Evolutionary conservation across 495 filamentous ascomycete genomes (phyloP), one percentile per base, ranked within the genome.

Genomic region (Aspergillus conjunctus): DNA sequence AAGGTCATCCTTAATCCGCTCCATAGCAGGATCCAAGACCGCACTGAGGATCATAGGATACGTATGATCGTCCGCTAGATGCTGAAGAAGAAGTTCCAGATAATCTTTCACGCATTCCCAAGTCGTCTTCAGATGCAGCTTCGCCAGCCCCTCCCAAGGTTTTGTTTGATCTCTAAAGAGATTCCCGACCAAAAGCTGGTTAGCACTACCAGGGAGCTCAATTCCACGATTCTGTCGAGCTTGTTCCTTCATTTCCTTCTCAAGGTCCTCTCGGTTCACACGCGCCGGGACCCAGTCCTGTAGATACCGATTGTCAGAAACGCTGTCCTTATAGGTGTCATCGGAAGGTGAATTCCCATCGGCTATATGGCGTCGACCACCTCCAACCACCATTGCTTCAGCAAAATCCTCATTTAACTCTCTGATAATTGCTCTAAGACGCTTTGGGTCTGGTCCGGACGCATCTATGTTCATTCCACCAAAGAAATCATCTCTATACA

Each of bases 391-490:
- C 60, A 91, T 81, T 0, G 78, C 66, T 11, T 80, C 70, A 0
- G 83, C 79, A 53, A 91, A 91, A 0, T 75, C 68, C n/a, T 69
- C 67, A 57, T 84, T 85, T 18, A 83, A 63, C 33, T 85, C 79
- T 39, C 88, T 84, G 20, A 89, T 71, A 0, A 83, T 68, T 0
- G 88, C 86, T 10, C 89, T 81, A 8, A 91, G 71, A 10, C 85
- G 82, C 57, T 84, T 81, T 41, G 51, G 39, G 15, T 69, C 44
- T n/a, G 45, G 18, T 11, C 21, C 52, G 3, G 31, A 3, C 7
- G 9, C 22, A 14, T 51, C 7, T 6, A 53, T 18, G 6, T 66
- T 21, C 26, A 71, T 61, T 0, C 76, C 80, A 0, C 69, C 69
- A 56, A 91, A 90, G 66, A 89, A 90, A 0, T 63, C 41, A 59